Evolutionary conservation across 1,284 basidiomycete species (phyloP), one percentile per base, ranked within the genome.

Genomic region (Tylopilus sp.): DNA sequence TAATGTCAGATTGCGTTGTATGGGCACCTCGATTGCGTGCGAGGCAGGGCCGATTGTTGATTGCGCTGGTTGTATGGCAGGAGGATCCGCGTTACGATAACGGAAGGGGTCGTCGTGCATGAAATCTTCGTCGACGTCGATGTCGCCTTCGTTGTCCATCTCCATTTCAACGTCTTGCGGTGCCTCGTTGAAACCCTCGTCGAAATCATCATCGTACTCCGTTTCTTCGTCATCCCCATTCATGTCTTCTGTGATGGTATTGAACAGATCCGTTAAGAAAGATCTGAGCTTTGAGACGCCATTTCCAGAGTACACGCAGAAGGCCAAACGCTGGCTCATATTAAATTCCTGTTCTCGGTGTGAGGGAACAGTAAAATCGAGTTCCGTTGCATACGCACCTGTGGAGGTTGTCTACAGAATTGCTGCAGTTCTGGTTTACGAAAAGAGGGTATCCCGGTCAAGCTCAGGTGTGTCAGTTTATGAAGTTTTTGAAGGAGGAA

Each of bases 381-480:
- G 40, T 37, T 46, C 7, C 18, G 23, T 31, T 15, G 30, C 12
- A 28, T 33, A 74, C 83, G 51, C 61, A 94, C 93, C 60, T 82
- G 77, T 5, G 97, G 97, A 16, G 94, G 89, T 26, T 84, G 76
- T 25, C 96, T 79, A 68, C 96, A 97, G 67, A 94, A 98, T 55
- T 81, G 78, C 67, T 98, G 95, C 51, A 98, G 67, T 60, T 96
- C 92, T 16, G 79, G 74, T 55, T 89, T 79, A 42, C 87, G 82
- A 73, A 99, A 99, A 1, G 92, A 85, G 7, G 88, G 86, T 26
- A 99, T 89, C n/a, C 96, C 97, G 11, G 97, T 98, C 56, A 99
- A 72, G 67, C 92, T 97, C 40, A 99, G 76, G 70, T 99, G 97
- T 4, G 92, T 97, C 31, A 99, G 74, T 55, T 92, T 89, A 56